A percentile compares a stretch with the other conserved stretches of the same genome.
Conservation (phyloP, 345 rosid genomes). For the Brassica nigra region DNA sequence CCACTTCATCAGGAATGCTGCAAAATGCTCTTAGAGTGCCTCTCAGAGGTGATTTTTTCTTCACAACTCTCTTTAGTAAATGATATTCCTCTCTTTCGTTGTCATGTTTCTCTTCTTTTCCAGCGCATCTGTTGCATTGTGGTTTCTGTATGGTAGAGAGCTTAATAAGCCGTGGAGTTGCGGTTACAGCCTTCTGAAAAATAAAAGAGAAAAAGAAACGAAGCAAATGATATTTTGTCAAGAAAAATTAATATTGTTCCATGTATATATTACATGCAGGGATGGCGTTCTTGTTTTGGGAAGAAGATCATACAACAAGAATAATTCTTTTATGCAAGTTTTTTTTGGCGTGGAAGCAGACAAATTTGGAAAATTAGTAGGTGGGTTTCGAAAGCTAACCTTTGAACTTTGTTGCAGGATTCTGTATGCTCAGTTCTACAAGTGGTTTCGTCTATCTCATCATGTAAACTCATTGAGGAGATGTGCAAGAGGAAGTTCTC, state of each 20-base stretch:
- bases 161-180: constrained; percentile 61
- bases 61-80: constrained; percentile 11
- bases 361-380: constrained; percentile 66
- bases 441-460: constrained; percentile 76
- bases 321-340: constrained; percentile 93
- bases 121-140: constrained; percentile 41
- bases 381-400: constrained; percentile 66
- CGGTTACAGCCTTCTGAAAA: constrained; percentile 69
- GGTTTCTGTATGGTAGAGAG: constrained; percentile 46
- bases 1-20: constrained; percentile 96
- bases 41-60: constrained; percentile 72
- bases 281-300: constrained; percentile 90
- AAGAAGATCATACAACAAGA: constrained; percentile 81
- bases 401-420: constrained; percentile 96
- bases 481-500: constrained; percentile 85
- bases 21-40: constrained; percentile 83
- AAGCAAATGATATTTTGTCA: too few species aligned
- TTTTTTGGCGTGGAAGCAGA: constrained; percentile 91
- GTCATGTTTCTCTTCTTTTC: constrained; percentile 30
- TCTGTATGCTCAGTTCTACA: constrained; percentile 83
- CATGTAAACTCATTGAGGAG: constrained; percentile 88
- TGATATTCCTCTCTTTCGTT: constrained; percentile 18
- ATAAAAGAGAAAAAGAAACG: too few species aligned
- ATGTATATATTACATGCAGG: constrained; percentile 97
- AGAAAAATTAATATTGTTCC: constrained; percentile 76